A percentile compares a stretch with the other conserved stretches of the same genome.
Evolutionary conservation across 495 filamentous ascomycete species (phyloP).

Genomic region (Tuber magnatum): DNA sequence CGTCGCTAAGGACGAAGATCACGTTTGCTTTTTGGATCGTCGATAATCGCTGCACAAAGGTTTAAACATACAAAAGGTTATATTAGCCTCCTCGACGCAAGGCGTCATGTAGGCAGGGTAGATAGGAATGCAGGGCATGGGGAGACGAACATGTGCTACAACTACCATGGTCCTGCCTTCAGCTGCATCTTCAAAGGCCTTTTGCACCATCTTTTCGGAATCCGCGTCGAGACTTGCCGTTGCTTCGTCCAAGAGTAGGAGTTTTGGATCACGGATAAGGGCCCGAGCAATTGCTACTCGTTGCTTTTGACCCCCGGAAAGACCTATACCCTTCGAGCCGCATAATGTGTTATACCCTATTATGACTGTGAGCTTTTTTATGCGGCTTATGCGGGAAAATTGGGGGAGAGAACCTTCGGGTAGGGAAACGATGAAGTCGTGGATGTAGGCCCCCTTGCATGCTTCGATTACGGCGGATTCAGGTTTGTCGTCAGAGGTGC

Average conservation of each 20-base stretch:
- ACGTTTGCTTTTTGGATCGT: constrained; percentile 42
- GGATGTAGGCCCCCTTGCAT: constrained; percentile 54
- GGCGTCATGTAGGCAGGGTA: constrained; percentile 1
- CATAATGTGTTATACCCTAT: constrained; percentile 56
- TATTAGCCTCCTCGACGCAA: constrained; percentile 13
- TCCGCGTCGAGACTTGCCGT: constrained; percentile 67
- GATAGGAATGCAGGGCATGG: not conserved
- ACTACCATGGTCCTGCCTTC: constrained; percentile 60
- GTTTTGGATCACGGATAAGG: constrained; percentile 62
- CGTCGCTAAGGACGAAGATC: constrained; percentile 43
- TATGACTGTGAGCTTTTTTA: constrained; percentile 47
- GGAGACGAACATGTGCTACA: constrained; percentile 52
- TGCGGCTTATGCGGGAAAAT: constrained; percentile 40
- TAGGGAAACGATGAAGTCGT: constrained; percentile 55
- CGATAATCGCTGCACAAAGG: constrained; percentile 29
- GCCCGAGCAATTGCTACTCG: constrained; percentile 70
- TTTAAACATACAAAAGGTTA: not conserved
- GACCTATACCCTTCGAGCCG: constrained; percentile 56
- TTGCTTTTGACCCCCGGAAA: constrained; percentile 74
- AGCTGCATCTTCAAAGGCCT: constrained; percentile 56
- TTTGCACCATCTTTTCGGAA: constrained; percentile 66
- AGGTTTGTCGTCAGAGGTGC: constrained; percentile 43
- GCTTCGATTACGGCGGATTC: constrained; percentile 51
- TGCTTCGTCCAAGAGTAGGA: constrained; percentile 73
- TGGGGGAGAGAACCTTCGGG: constrained; percentile 49